Evolutionary conservation across 192 early-diverging fungal genomes (phyloP), one percentile per base, ranked within the genome.

Genomic region (Backusella australiensis): DNA sequence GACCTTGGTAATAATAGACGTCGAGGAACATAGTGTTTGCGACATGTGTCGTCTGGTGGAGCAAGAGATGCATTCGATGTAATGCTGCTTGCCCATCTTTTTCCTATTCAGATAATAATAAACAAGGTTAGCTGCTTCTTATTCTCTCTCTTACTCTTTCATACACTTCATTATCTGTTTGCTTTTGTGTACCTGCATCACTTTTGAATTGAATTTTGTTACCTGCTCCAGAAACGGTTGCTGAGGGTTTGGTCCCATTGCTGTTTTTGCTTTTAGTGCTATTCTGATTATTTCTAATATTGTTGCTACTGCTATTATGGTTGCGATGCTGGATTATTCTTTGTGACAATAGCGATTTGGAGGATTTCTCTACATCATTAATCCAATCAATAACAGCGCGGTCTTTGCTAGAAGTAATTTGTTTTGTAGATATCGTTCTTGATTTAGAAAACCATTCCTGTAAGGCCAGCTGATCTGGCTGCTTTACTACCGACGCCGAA

Each of bases 381-480:
- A 79, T 79, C 78, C 78, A 79, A 53, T 79, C 67, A 6, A 73
- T 66, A 9, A 79, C 78, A 29, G 73, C 78, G 21, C 49, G 41
- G 35, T 79, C 72, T 26, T 79, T 79, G 17, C 46, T 71, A 35
- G 14, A 21, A 11, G 23, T 44, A 34, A 29, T 14, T 39, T n/a
- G 12, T n/a, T 46, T 46, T 35, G n/a, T 26, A 15, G 26, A n/a
- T 44, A 21, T 44, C 15, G 9, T 59, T 34, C 44, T 42, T 41
- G 56, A 36, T 65, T 77, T 72, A 35, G 78, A 74, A 36, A 79
- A 79, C 78, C 78, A 79, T 70, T 79, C 78, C 38, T 73, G 39
- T 17, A 79, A 38, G 7, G 78, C 78, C 7, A 52, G 42, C 35
- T 67, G 73, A 65, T 79, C 78, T 34, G 78, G 78, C 23, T 70